Percentiles rank a stretch among this genome's conserved stretches.
These are phyloP conservation scores for Clonostachys rosea DNA, from an alignment of 2,329 filamentous ascomycete genomes.

Conservation along the genomic window DNA sequence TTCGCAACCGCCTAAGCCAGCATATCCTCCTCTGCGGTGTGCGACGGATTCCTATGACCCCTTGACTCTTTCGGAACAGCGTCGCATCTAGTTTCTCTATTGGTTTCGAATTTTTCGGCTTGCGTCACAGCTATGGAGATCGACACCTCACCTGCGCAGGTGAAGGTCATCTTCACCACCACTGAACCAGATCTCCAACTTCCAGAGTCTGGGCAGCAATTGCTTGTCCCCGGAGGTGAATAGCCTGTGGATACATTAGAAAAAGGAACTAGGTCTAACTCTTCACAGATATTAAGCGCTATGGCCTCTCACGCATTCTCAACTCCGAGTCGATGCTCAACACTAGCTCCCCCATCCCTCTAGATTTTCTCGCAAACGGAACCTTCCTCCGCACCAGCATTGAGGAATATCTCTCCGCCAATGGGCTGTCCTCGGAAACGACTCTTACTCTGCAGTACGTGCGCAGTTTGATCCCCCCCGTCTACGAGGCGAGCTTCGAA, in stretches of 20 bases:
- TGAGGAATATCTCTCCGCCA: conserved; percentile 81
- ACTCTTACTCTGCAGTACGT: conserved; percentile 90
- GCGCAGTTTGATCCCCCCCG: conserved; percentile 81
- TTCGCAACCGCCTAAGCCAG: no score
- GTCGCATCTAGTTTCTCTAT: no score
- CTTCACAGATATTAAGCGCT: conserved; percentile 58
- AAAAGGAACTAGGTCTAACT: conserved; percentile 1
- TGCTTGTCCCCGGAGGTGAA: conserved; percentile 57
- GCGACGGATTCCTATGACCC: background rate
- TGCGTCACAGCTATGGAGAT: conserved; percentile 12
- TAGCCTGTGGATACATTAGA: conserved; percentile 6
- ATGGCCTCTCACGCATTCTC: conserved; percentile 65
- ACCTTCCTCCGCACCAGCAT: conserved; percentile 85
- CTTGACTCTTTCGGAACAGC: no score
- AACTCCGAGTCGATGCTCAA: conserved; percentile 70
- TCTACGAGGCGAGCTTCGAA: conserved; percentile 87
- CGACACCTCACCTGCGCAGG: conserved; percentile 42
- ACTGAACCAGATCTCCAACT: conserved; percentile 57
- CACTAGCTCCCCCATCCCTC: conserved; percentile 63
- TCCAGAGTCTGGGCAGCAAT: conserved; percentile 55
- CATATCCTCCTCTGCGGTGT: no score
- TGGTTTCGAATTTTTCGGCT: no score
- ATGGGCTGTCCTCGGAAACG: conserved; percentile 85
- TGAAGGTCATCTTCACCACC: conserved; percentile 66
- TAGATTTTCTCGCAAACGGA: conserved; percentile 96